Percentiles rank a stretch among this genome's conserved stretches.
These are phyloP conservation scores for Saccharomycopsis selenospora DNA, from an alignment of 805 yeast species.

Conservation along the genomic window DNA sequence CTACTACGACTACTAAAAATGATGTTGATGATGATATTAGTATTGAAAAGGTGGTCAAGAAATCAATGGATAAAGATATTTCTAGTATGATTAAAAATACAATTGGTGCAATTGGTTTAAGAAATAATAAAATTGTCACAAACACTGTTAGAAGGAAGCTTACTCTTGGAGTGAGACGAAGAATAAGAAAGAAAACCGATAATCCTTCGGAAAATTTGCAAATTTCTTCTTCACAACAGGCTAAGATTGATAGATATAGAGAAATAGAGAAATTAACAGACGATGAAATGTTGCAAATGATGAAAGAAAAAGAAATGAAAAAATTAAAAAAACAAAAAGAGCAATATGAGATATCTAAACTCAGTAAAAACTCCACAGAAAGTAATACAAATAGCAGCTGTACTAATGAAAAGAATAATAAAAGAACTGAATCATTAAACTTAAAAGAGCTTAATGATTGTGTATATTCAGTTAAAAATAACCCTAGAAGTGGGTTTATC, in stretches of 20 bases:
- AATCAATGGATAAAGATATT: slow-evolving; percentile 14
- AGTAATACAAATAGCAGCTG: background rate
- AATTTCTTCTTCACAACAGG: background rate
- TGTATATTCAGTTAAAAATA: slow-evolving; percentile 7
- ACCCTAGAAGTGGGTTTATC: slow-evolving; percentile 12
- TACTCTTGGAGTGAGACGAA: slow-evolving; percentile 13
- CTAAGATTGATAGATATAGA: background rate
- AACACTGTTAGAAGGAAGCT: slow-evolving; percentile 16
- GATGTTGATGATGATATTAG: slow-evolving; percentile 12
- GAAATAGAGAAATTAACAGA: slow-evolving; percentile 3
- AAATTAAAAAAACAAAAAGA: slow-evolving; percentile 1
- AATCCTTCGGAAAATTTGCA: background rate
- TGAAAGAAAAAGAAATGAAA: slow-evolving; percentile 4
- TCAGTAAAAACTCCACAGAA: background rate
- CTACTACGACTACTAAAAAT: no score
- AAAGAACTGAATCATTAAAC: background rate
- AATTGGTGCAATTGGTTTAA: slow-evolving; percentile 18
- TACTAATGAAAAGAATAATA: background rate
- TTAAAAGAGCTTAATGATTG: slow-evolving; percentile 6
- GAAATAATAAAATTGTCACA: slow-evolving; percentile 15
- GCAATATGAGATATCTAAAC: background rate
- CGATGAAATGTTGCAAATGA: slow-evolving; percentile 9
- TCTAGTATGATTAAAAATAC: slow-evolving; percentile 19
- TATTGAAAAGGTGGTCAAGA: slow-evolving; percentile 20
- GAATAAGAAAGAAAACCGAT: background rate